These are phyloP conservation scores for Metarhizium brunneum DNA, from an alignment of 2,329 filamentous ascomycete genomes.

Conservation along the genomic window DNA sequence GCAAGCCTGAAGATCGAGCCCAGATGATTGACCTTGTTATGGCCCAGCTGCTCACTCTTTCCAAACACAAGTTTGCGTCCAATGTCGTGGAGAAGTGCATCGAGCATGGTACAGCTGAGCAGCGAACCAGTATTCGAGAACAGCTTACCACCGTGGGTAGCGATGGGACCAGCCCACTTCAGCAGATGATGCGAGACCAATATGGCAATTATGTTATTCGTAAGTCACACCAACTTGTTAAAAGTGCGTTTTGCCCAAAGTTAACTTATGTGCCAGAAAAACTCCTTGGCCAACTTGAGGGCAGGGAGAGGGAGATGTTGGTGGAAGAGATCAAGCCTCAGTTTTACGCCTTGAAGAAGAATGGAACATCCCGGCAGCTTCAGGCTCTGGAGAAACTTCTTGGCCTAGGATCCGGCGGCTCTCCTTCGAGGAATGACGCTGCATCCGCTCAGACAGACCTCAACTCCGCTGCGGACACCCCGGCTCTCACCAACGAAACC, in stretches of 20 bases:
- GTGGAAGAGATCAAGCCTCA: conserved; percentile 55
- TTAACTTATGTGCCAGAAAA: conserved; percentile 53
- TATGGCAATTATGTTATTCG: conserved; percentile 96
- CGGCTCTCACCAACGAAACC: conserved; percentile 57
- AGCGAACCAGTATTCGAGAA: conserved; percentile 60
- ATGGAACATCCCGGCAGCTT: conserved; percentile 53
- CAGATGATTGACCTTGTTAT: conserved; percentile 68
- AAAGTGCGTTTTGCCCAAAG: conserved; percentile 1
- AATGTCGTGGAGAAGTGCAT: conserved; percentile 97
- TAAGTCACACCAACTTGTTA: conserved; percentile 38
- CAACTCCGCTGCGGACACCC: conserved; percentile 51
- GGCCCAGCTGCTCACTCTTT: conserved; percentile 61
- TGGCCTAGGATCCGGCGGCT: conserved; percentile 14
- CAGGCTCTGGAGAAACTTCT: conserved; percentile 26
- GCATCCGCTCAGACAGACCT: conserved; percentile 34
- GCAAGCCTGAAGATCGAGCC: conserved; percentile 60
- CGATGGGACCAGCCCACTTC: conserved; percentile 61
- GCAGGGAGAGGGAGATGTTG: conserved; percentile 48
- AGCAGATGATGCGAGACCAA: conserved; percentile 76
- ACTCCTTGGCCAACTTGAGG: conserved; percentile 56
- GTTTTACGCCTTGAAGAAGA: conserved; percentile 53
- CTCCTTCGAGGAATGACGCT: conserved; percentile 15
- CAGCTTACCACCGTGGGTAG: conserved; percentile 50
- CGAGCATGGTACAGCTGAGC: conserved; percentile 56
- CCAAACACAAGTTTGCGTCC: conserved; percentile 93